Conservation (phyloP, 129 eudicot genomes). For the Rutidosis leptorrhynchoides region DNA sequence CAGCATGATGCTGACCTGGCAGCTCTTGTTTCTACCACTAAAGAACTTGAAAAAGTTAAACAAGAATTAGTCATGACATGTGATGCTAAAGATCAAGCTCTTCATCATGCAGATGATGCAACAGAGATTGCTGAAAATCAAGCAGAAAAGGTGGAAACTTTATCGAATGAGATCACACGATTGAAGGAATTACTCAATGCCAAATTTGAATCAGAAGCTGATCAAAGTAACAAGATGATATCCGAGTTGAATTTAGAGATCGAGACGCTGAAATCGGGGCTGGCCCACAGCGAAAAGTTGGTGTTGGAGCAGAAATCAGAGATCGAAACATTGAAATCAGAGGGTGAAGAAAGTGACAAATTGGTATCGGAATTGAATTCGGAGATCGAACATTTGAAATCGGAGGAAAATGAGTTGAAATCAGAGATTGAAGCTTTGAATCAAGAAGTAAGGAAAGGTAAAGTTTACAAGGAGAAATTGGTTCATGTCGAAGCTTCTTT, state of each 20-base stretch:
- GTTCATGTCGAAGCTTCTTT: slow-evolving; percentile 51
- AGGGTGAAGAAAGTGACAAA: slow-evolving; percentile 43
- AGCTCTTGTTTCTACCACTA: slow-evolving; percentile 69
- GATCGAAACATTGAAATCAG: slow-evolving; percentile 54
- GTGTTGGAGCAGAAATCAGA: slow-evolving; percentile 48
- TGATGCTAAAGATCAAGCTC: slow-evolving; percentile 86
- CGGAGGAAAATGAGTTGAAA: slow-evolving; percentile 39
- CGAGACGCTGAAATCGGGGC: slow-evolving; percentile 40
- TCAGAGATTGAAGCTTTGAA: slow-evolving; percentile 57
- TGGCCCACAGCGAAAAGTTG: slow-evolving; percentile 15
- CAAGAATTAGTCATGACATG: slow-evolving; percentile 68
- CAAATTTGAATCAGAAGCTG: slow-evolving; percentile 46
- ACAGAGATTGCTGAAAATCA: slow-evolving; percentile 84
- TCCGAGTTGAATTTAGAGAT: slow-evolving; percentile 47
- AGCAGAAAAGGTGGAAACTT: slow-evolving; percentile 64
- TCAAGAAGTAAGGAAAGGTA: slow-evolving; percentile 60
- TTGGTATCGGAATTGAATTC: slow-evolving; percentile 32
- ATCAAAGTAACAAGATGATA: slow-evolving; percentile 48
- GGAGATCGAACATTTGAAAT: slow-evolving; percentile 26
- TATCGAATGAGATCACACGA: slow-evolving; percentile 65
- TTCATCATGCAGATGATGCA: slow-evolving; percentile 88
- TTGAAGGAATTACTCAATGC: slow-evolving; percentile 71
- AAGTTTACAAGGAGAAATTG: slow-evolving; percentile 49
- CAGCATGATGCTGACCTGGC: slow-evolving; percentile 76
- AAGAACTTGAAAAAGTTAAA: slow-evolving; percentile 81